Evolutionary conservation across 2,329 filamentous ascomycete species (phyloP), one percentile per base, ranked within the genome.

Genomic region (Corynespora cassiicola): DNA sequence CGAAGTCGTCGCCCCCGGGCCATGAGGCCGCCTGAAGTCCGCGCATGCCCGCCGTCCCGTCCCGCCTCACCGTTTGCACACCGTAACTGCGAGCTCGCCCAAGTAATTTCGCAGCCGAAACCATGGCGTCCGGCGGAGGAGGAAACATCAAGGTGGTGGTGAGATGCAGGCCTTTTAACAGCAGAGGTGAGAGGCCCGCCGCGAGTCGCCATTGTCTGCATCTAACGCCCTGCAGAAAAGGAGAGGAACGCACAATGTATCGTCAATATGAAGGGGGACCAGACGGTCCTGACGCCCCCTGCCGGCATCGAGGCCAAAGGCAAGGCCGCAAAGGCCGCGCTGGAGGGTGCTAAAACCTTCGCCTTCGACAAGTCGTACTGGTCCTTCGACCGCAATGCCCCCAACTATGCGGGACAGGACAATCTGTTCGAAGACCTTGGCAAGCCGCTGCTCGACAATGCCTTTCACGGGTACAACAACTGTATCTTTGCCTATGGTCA

Each of bases 61-160:
- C 50, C 38, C 49, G 50, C 34, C 39, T 41, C 31, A 25, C 40
- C 21, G 15, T 21, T 38, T 37, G 36, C 33, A 20, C 23, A 25
- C 34, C 37, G 33, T 28, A 15, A 21, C 31, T 27, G 28, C 34
- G 28, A 37, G 29, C 35, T 32, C 33, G 22, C 22, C 19, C 38
- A 26, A 38, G 19, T 23, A 31, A 21, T 37, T n/a, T 29, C 31
- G 21, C 40, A 37, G 32, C 41, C 35, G 35, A 20, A 54, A 57
- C 39, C 48, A 88, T 88, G 85, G 79, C 81, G 58, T 79, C 81
- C 58, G 88, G n/a, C n/a, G n/a, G 88, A 64, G 90, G 88, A 74
- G 91, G 94, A 67, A 99, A 99, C 68, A 99, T 99, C 72, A 99
- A 99, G 85, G 94, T 99, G 76, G 94, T 99, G 78, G 94, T 99